Conservation (phyloP, 768 basidiomycete genomes). For the Chalciporus sphaerocephalus region DNA sequence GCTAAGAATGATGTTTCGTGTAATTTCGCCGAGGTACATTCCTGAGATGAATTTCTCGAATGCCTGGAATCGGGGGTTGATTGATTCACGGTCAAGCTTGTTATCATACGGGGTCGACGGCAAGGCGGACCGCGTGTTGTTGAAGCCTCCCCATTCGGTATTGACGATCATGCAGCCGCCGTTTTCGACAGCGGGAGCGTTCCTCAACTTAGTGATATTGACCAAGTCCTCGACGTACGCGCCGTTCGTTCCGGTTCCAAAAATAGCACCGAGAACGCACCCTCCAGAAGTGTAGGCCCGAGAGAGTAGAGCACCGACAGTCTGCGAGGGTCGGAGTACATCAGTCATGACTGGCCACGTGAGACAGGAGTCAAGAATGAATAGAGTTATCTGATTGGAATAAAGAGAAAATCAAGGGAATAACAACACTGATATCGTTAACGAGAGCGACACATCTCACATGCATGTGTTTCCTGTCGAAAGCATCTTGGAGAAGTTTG, state of each 20-base stretch:
- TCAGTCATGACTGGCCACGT: conserved; percentile 8
- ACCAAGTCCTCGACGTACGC: conserved; percentile 89
- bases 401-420: background rate
- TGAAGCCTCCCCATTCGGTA: conserved; percentile 98
- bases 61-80: conserved; percentile 89
- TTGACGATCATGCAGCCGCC: conserved; percentile 91
- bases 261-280: conserved; percentile 86
- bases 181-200: conserved; percentile 51
- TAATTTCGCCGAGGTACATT: conserved; percentile 97
- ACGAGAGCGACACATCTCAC: conserved; percentile 90
- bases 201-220: conserved; percentile 80
- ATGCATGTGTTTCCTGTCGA: conserved; percentile 87
- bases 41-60: conserved; percentile 99
- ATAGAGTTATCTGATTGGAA: background rate
- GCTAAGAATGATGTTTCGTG: conserved; percentile 78
- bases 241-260: conserved; percentile 98
- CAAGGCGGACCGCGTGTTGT: conserved; percentile 81
- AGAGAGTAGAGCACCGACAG: conserved; percentile 91
- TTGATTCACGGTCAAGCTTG: conserved; percentile 86
- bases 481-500: conserved; percentile 83
- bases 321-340: conserved; percentile 44
- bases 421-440: conserved; percentile 77
- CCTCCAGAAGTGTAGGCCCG: conserved; percentile 92
- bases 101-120: conserved; percentile 90
- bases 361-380: conserved; percentile 3